phyloP scores from a whole-genome alignment of 345 rosid genomes.

The Populus davidiana region DNA sequence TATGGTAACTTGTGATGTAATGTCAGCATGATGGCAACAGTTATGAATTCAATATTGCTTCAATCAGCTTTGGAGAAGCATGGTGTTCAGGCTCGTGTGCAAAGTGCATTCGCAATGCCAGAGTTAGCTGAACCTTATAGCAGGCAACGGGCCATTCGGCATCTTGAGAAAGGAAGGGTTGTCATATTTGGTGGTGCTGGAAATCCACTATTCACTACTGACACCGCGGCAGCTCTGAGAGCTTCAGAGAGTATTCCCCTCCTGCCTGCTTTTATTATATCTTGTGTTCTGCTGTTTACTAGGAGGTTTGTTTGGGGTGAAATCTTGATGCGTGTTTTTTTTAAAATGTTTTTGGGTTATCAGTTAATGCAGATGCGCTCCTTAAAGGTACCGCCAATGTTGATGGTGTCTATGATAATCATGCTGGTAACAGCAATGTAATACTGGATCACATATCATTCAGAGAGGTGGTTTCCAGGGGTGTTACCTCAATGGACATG shows the following conservation, averaged over 20 bases:
- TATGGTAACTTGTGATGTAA: conserved; percentile 12
- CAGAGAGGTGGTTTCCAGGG: conserved; percentile 63
- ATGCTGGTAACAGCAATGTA: conserved; percentile 52
- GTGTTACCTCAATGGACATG: conserved; percentile 67
- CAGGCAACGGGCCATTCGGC: conserved; percentile 70
- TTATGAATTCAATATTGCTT: conserved; percentile 80
- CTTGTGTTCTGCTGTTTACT: background rate
- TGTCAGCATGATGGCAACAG: conserved; percentile 87
- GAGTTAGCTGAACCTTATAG: conserved; percentile 84
- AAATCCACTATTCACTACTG: conserved; percentile 84
- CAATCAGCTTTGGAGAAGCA: conserved; percentile 83
- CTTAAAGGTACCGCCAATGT: conserved; percentile 83
- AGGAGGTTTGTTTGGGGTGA: background rate
- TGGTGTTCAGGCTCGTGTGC: conserved; percentile 71
- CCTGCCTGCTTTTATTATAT: background rate
- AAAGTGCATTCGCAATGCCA: conserved; percentile 63
- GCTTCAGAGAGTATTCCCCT: conserved; percentile 71
- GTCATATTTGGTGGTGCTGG: conserved; percentile 92
- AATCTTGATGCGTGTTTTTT: background rate
- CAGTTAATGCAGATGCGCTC: conserved; percentile 83
- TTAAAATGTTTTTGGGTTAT: background rate
- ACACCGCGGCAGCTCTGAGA: conserved; percentile 83
- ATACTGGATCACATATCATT: conserved; percentile 67
- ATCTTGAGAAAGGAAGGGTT: conserved; percentile 92
- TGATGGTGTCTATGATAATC: conserved; percentile 65